phyloP scores from a whole-genome alignment of 179 eudicot species.

The Heliamphora pulchella region DNA sequence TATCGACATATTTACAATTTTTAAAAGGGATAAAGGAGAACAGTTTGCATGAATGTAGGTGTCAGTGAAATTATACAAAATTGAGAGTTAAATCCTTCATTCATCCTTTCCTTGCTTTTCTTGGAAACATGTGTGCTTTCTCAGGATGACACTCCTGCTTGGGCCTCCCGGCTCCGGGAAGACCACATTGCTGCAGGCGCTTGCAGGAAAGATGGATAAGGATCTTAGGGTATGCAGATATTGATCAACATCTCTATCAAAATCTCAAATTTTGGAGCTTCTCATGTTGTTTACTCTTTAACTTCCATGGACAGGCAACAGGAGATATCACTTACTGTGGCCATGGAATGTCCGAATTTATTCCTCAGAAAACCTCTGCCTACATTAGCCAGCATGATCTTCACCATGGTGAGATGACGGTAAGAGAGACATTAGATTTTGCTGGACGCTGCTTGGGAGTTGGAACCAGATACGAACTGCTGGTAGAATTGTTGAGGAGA shows the following conservation, averaged over 20 bases:
- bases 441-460: conserved; percentile 64
- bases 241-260: too few species aligned
- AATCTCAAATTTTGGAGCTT: neutral
- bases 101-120: too few species aligned
- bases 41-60: too few species aligned
- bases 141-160: conserved; percentile 37
- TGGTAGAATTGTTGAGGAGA: conserved; percentile 38
- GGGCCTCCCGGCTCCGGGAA: conserved; percentile 43
- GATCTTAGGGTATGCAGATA: conserved; percentile 17
- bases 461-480: conserved; percentile 48
- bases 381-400: conserved; percentile 67
- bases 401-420: conserved; percentile 69
- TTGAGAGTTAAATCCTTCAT: too few species aligned
- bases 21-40: too few species aligned
- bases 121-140: neutral
- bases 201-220: conserved; percentile 31
- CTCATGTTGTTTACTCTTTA: neutral
- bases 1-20: too few species aligned
- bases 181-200: conserved; percentile 31
- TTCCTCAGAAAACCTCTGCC: conserved; percentile 55
- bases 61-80: too few species aligned
- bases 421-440: conserved; percentile 59
- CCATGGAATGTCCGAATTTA: conserved; percentile 51
- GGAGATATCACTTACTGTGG: conserved; percentile 66
- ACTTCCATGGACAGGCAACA: conserved; percentile 27